Evolutionary conservation across 768 basidiomycete genomes (phyloP).

Genomic region (Pleurotus cornucopiae): DNA sequence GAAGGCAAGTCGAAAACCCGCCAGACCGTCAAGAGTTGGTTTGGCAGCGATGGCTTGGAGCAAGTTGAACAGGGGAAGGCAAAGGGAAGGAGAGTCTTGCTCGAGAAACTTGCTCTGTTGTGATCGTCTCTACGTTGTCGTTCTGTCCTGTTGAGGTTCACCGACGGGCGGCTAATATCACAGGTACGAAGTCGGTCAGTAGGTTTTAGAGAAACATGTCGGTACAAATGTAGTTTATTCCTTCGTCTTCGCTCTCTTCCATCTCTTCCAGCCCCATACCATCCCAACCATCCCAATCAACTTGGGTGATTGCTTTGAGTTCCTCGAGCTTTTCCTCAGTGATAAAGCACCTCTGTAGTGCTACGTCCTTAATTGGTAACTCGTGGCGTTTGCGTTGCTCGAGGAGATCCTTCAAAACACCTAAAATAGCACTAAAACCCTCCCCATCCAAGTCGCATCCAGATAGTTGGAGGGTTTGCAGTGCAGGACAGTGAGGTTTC

Average conservation of each 20-base stretch:
- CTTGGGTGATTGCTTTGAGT: background rate
- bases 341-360: background rate
- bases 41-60: conserved; percentile 41
- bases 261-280: background rate
- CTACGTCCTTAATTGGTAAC: no score
- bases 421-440: background rate
- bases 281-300: background rate
- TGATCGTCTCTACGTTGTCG: conserved; percentile 12
- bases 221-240: background rate
- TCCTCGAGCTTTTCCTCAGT: background rate
- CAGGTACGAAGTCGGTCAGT: background rate
- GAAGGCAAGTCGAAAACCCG: conserved; percentile 36
- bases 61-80: conserved; percentile 48
- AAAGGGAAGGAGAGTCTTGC: conserved; percentile 70
- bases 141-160: no score
- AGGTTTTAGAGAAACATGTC: background rate
- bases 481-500: background rate
- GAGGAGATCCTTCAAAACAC: no score
- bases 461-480: background rate
- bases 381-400: no score
- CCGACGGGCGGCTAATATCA: no score
- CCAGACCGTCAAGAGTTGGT: conserved; percentile 52
- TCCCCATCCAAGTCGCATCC: background rate
- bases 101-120: conserved; percentile 46
- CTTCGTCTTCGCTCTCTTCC: background rate